A percentile compares a stretch with the other conserved stretches of the same genome.
phyloP scores from a whole-genome alignment of 2,329 filamentous ascomycete species.

The Epichloe gansuensis region DNA sequence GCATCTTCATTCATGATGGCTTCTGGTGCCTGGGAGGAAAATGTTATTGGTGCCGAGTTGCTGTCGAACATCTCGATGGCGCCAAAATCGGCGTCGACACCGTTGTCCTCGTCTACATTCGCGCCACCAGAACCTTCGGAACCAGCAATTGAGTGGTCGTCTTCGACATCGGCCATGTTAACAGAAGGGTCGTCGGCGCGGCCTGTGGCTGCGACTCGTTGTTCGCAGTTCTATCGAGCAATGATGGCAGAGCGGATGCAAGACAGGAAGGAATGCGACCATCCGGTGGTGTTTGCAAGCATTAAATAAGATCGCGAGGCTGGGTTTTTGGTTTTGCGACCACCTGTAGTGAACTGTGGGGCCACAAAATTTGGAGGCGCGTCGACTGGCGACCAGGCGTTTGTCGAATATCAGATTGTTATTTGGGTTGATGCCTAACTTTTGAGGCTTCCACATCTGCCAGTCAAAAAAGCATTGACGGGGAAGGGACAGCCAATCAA shows the following conservation, averaged over 20 bases:
- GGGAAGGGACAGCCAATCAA: neutral
- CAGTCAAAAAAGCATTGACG: neutral
- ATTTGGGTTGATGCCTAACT: conserved; percentile 9
- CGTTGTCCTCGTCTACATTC: conserved; percentile 11
- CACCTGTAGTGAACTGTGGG: conserved; percentile 14
- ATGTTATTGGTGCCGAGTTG: conserved; percentile 19
- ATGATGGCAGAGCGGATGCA: conserved; percentile 18
- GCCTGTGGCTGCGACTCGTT: neutral
- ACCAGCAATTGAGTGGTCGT: conserved; percentile 11
- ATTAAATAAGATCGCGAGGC: conserved; percentile 12
- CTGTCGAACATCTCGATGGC: conserved; percentile 27
- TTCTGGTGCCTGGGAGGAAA: conserved; percentile 20
- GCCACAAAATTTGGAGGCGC: conserved; percentile 6
- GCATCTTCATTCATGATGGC: conserved; percentile 17
- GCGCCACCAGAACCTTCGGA: conserved; percentile 14
- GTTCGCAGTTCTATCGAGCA: conserved; percentile 15
- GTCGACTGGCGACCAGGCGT: neutral
- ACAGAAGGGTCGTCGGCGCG: conserved; percentile 4
- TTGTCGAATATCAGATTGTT: neutral
- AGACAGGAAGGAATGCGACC: conserved; percentile 21
- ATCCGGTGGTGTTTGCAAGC: conserved; percentile 19
- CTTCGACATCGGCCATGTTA: conserved; percentile 14
- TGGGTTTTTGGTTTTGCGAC: conserved; percentile 2
- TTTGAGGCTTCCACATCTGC: conserved; percentile 7
- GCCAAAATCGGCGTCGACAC: conserved; percentile 21